A percentile compares a stretch with the other conserved stretches of the same genome.
These are phyloP conservation scores for Phytophthora tubulina DNA, from an alignment of 352 stramenopile species.

Conservation along the genomic window DNA sequence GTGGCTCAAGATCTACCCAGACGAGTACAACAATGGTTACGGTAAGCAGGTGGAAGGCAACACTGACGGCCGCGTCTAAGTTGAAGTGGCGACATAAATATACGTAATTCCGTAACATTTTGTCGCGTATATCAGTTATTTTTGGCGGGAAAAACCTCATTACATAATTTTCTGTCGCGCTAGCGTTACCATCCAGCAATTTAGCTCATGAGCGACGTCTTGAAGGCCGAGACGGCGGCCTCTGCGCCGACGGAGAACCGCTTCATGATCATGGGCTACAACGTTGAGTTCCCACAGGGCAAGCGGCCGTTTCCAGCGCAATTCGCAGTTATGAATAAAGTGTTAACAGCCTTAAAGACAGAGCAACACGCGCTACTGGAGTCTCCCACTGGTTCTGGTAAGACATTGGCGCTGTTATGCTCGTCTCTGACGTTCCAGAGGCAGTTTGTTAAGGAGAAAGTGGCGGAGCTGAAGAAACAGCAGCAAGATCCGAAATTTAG, in stretches of 20 bases:
- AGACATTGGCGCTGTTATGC: constrained; percentile 88
- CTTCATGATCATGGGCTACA: constrained; percentile 88
- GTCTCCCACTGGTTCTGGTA: constrained; percentile 85
- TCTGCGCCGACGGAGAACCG: constrained; percentile 16
- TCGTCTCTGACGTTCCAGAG: constrained; percentile 84
- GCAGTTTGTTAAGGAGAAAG: constrained; percentile 58
- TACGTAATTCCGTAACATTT: neutral
- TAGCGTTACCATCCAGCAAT: neutral
- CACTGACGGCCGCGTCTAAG: constrained; percentile 18
- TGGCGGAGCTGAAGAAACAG: constrained; percentile 17
- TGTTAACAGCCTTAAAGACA: constrained; percentile 82
- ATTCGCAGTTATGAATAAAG: constrained; percentile 90
- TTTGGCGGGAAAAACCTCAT: constrained; percentile 3
- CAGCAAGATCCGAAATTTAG: constrained; percentile 10
- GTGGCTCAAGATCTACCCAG: constrained; percentile 85
- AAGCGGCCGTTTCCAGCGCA: constrained; percentile 89
- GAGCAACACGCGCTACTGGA: constrained; percentile 86
- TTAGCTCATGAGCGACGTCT: constrained; percentile 18
- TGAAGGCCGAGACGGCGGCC: neutral
- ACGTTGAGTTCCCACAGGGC: constrained; percentile 76
- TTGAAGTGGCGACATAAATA: neutral
- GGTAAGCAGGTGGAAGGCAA: constrained; percentile 61
- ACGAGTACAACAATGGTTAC: constrained; percentile 87
- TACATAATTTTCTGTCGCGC: no score
- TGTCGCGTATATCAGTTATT: neutral